Evolutionary conservation across 2,329 filamentous ascomycete genomes (phyloP).

Genomic region (Catunica adiposa): DNA sequence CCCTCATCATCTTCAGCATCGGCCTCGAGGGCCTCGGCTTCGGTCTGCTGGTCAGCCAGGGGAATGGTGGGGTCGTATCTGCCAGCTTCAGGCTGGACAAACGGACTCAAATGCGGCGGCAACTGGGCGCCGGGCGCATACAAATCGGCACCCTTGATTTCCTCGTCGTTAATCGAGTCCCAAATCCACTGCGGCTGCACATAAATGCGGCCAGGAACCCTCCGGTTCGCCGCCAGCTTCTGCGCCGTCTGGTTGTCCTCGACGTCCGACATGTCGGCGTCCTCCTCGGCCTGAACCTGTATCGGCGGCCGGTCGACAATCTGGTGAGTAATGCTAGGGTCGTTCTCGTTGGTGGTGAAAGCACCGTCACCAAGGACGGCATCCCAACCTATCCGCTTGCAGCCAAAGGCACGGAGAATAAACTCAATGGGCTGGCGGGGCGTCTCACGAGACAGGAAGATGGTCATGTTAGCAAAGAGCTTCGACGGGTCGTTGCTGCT

Average conservation of each 20-base stretch:
- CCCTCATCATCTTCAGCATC: constrained; percentile 39
- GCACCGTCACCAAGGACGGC: constrained; percentile 76
- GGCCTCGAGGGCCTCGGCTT: constrained; percentile 63
- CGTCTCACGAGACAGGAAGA: constrained; percentile 88
- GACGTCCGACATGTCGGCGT: constrained; percentile 24
- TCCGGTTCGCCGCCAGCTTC: constrained; percentile 44
- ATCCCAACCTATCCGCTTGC: constrained; percentile 93
- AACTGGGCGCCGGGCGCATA: constrained; percentile 82
- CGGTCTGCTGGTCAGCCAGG: constrained; percentile 73
- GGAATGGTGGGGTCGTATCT: constrained; percentile 82
- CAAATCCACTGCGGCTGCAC: constrained; percentile 97
- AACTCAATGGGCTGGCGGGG: constrained; percentile 85
- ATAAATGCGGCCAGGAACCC: constrained; percentile 83
- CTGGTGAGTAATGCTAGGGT: constrained; percentile 86
- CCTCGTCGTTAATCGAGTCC: constrained; percentile 88
- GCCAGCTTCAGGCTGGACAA: constrained; percentile 73
- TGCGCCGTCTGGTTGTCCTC: constrained; percentile 47
- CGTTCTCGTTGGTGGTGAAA: constrained; percentile 76
- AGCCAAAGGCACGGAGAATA: constrained; percentile 82
- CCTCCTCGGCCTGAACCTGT: constrained; percentile 36
- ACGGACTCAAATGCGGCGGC: constrained; percentile 88
- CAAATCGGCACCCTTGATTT: constrained; percentile 68
- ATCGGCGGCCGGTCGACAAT: constrained; percentile 80
- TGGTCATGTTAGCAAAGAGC: constrained; percentile 77
- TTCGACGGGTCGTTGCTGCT: constrained; percentile 49